phyloP scores from a whole-genome alignment of 139 green algal genomes.

The Astrephomene gubernaculifera region DNA sequence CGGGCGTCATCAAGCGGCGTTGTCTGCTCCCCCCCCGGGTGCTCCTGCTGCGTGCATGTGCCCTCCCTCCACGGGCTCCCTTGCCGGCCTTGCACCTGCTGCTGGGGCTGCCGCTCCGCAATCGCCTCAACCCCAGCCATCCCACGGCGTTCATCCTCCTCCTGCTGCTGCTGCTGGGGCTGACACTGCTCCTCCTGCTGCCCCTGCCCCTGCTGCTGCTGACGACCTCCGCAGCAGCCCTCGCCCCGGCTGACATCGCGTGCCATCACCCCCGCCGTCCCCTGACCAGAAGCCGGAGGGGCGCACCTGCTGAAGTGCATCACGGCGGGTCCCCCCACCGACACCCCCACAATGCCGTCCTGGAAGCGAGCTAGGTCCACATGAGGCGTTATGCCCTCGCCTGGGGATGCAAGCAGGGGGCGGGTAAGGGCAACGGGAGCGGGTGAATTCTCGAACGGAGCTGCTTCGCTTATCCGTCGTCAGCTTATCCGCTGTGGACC shows the following conservation, averaged over 20 bases:
- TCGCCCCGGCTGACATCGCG: neutral
- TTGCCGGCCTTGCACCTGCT: too few relatives aligned
- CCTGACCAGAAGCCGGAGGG: too few relatives aligned
- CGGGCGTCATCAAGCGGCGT: neutral
- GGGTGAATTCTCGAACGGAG: too few relatives aligned
- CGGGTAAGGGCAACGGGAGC: too few relatives aligned
- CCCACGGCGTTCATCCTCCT: neutral
- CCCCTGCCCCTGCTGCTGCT: neutral
- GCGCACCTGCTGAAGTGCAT: conserved; percentile 21
- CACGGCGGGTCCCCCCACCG: neutral
- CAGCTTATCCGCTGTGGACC: too few relatives aligned
- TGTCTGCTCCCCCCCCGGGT: neutral
- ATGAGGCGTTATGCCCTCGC: conserved; percentile 58
- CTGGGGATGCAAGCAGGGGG: too few relatives aligned
- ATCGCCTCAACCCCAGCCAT: neutral
- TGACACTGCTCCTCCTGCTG: neutral
- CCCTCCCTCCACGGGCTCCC: conserved; percentile 1
- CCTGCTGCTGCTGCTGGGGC: neutral
- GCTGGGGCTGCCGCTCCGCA: too few relatives aligned
- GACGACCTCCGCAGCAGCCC: neutral
- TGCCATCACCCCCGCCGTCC: too few relatives aligned
- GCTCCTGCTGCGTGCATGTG: neutral
- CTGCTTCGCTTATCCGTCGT: too few relatives aligned
- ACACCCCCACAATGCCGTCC: conserved; percentile 37
- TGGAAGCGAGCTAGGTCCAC: conserved; percentile 62